phyloP scores from a whole-genome alignment of 805 yeast genomes.

The Teunomyces cretensis region DNA sequence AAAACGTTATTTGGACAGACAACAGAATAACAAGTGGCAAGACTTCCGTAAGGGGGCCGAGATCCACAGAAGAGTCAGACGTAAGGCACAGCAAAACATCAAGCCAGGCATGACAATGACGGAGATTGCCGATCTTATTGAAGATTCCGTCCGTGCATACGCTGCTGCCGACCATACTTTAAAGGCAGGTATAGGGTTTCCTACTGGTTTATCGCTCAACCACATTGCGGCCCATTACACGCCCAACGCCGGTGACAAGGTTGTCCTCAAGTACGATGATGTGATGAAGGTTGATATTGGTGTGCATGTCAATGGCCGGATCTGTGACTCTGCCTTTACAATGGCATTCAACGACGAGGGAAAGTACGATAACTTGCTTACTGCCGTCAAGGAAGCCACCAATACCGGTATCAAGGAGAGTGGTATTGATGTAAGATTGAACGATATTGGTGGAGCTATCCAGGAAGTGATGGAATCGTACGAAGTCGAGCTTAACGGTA shows the following conservation, averaged over 20 bases:
- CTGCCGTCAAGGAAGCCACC: conserved; percentile 91
- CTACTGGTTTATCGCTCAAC: conserved; percentile 94
- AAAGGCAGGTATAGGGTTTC: conserved; percentile 91
- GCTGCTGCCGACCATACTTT: conserved; percentile 64
- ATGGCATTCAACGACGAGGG: conserved; percentile 81
- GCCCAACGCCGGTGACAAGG: conserved; percentile 91
- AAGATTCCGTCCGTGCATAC: conserved; percentile 75
- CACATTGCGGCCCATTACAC: conserved; percentile 98
- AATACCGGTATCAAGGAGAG: conserved; percentile 90
- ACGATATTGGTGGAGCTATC: conserved; percentile 93
- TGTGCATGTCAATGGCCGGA: conserved; percentile 92
- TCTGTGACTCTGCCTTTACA: conserved; percentile 94
- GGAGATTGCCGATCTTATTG: conserved; percentile 87
- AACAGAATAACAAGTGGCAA: conserved; percentile 64
- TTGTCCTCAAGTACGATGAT: conserved; percentile 78
- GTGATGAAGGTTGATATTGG: conserved; percentile 97
- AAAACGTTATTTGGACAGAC: conserved; percentile 71
- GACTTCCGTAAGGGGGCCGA: conserved; percentile 96
- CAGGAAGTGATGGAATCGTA: conserved; percentile 98
- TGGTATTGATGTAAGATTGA: conserved; percentile 92
- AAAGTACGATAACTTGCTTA: conserved; percentile 73
- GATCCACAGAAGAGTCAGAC: conserved; percentile 88
- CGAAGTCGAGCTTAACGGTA: conserved; percentile 88
- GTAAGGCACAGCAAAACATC: conserved; percentile 67
- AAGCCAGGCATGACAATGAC: conserved; percentile 92